Evolutionary conservation across 768 basidiomycete species (phyloP).

Genomic region (Leccinellum albellum): DNA sequence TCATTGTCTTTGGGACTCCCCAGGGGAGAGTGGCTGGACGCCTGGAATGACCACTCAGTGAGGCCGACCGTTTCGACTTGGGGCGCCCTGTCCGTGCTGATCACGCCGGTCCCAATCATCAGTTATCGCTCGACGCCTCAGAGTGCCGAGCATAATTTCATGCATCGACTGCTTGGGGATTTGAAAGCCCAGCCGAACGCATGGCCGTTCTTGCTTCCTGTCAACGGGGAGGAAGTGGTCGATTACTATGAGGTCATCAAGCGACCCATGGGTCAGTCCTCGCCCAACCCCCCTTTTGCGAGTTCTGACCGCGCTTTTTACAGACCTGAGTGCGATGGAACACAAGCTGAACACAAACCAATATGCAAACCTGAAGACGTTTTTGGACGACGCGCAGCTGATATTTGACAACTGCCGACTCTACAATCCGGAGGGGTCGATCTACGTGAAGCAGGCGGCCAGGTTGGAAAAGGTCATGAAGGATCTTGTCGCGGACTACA

Average conservation of each 20-base stretch:
- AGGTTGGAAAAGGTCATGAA: slow-evolving; percentile 78
- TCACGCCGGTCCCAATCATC: not conserved
- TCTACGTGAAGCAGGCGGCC: slow-evolving; percentile 82
- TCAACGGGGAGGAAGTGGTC: slow-evolving; percentile 70
- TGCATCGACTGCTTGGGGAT: slow-evolving; percentile 77
- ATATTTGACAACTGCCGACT: slow-evolving; percentile 85
- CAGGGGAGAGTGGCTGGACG: slow-evolving; percentile 92
- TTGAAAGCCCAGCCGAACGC: slow-evolving; percentile 72
- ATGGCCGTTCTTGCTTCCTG: slow-evolving; percentile 87
- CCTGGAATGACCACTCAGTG: slow-evolving; percentile 74
- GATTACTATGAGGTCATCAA: slow-evolving; percentile 92
- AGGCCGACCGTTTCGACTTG: slow-evolving; percentile 22
- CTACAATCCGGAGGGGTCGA: slow-evolving; percentile 80
- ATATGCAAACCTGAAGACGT: slow-evolving; percentile 70
- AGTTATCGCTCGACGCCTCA: slow-evolving; percentile 41
- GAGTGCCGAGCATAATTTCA: slow-evolving; percentile 58
- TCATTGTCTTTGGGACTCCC: slow-evolving; percentile 3
- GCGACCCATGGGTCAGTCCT: slow-evolving; percentile 82
- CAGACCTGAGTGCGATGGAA: slow-evolving; percentile 86
- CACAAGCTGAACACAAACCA: slow-evolving; percentile 86
- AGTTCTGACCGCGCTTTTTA: not conserved
- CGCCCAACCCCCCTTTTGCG: not conserved
- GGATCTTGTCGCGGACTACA: slow-evolving; percentile 39
- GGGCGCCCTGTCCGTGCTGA: not conserved
- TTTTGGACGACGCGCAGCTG: slow-evolving; percentile 75